These are phyloP conservation scores for Coemansia sp. DNA, from an alignment of 192 early-diverging fungal genomes.

Conservation along the genomic window DNA sequence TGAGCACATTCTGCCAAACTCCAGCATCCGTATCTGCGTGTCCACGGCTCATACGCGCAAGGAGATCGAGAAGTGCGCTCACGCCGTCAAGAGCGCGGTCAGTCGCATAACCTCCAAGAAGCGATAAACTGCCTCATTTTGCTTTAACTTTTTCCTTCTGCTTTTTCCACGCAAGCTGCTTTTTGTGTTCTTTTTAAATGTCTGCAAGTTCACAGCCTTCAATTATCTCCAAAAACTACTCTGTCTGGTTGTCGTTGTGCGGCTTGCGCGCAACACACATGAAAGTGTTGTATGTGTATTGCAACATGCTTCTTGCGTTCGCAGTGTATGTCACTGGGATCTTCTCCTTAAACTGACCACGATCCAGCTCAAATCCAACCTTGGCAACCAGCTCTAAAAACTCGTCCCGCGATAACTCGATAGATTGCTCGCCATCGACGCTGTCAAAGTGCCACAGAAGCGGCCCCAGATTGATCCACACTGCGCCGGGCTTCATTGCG, in stretches of 20 bases:
- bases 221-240: not conserved
- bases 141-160: not conserved
- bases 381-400: conserved; percentile 61
- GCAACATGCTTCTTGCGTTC: conserved; percentile 78
- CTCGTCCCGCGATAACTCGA: conserved; percentile 89
- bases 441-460: conserved; percentile 96
- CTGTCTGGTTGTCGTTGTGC: not conserved
- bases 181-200: too few species aligned
- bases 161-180: not conserved
- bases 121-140: conserved; percentile 19
- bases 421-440: conserved; percentile 71
- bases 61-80: conserved; percentile 84
- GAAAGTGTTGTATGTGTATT: conserved; percentile 73
- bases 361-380: conserved; percentile 75
- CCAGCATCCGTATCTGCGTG: conserved; percentile 83
- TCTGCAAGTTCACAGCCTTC: too few species aligned
- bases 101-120: conserved; percentile 50
- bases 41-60: conserved; percentile 74
- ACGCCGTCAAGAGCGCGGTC: conserved; percentile 73
- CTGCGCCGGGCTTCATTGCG: conserved; percentile 71
- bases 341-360: conserved; percentile 58
- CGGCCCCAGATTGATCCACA: conserved; percentile 90
- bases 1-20: conserved; percentile 70
- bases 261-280: conserved; percentile 50
- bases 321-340: conserved; percentile 72